These are phyloP conservation scores for Backusella australiensis DNA, from an alignment of 192 early-diverging fungal genomes.

Conservation along the genomic window DNA sequence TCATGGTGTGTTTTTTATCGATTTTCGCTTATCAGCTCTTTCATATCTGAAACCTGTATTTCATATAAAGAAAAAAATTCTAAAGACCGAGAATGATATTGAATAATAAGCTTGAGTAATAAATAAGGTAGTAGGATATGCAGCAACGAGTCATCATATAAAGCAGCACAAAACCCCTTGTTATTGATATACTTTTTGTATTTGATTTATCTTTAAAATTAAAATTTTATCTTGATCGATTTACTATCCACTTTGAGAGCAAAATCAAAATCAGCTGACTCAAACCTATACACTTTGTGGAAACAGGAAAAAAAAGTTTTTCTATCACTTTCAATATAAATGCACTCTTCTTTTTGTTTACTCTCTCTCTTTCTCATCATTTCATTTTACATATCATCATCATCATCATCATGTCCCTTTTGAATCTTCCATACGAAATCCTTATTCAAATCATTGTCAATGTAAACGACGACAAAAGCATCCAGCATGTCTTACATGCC, in stretches of 20 bases:
- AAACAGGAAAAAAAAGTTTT: neutral
- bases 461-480: neutral
- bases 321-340: neutral
- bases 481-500: neutral
- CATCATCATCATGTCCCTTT: neutral
- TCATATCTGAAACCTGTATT: neutral
- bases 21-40: neutral
- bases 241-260: neutral
- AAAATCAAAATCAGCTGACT: constrained; percentile 3
- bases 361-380: neutral
- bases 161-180: too few relatives aligned
- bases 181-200: too few relatives aligned
- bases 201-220: too few relatives aligned
- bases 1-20: neutral
- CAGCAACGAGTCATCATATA: neutral
- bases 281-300: neutral
- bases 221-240: too few relatives aligned
- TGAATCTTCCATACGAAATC: neutral
- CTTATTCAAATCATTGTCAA: neutral
- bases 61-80: neutral
- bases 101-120: neutral
- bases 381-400: neutral
- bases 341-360: neutral
- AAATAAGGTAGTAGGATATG: neutral
- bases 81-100: neutral